Evolutionary conservation across 148 eudicot genomes (phyloP), one percentile per base, ranked within the genome.

Genomic region (Chenopodium berlandieri): DNA sequence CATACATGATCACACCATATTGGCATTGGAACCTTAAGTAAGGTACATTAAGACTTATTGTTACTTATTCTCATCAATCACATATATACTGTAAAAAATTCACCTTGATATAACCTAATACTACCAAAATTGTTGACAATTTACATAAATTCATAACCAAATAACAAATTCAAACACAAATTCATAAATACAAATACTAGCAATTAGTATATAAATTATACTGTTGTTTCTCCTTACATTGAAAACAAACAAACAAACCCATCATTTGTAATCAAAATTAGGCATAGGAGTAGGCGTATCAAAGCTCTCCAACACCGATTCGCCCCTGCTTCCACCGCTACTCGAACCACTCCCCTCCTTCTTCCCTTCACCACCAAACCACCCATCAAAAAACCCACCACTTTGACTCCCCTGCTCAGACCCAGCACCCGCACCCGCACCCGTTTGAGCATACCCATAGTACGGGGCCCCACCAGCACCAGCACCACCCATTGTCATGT

Each of bases 281-380:
- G 98, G 98, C 78, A 87, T 85, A 25, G 97, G 89, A 20, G 91
- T 82, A 11, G 98, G 96, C 71, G 89, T 73, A 84, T 94, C 96
- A 80, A 92, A 94, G 65, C 92, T 92, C 93, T 94, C 98, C 86
- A 94, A 78, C 64, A 92, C 84, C 89, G 89, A 81, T 72, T 88
- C 88, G 62, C 83, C 81, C 3, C 90, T 91, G 34, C 79, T 75
- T 20, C 80, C 91, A 27, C 79, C 76, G 13, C 80, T 50, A 58
- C 80, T 71, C 72, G 82, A 89, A 47, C 80, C 40, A 4, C 73
- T 63, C 75, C 89, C 83, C 50, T 88, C 77, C 84, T 87, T 84
- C 76, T 81, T 83, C 54, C 20, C 20, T 5, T n/a, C 66, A 2
- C 89, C 90, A 8, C 90, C 91, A 74, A 91, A 91, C 90, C 32